Evolutionary conservation across 805 yeast species (phyloP).

Genomic region (Lipomyces sp.): DNA sequence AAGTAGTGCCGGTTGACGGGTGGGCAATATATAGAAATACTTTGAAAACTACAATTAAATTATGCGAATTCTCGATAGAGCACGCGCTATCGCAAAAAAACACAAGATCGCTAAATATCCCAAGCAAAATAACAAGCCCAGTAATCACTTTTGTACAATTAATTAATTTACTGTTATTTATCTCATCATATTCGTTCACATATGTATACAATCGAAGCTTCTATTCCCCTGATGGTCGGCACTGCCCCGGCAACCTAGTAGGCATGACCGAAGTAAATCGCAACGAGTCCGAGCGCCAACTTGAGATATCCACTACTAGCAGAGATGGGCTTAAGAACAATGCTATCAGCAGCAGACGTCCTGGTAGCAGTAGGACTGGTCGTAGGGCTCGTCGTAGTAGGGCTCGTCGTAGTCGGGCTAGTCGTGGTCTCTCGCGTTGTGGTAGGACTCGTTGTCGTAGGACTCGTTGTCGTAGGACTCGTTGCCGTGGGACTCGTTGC

Average conservation of each 20-base stretch:
- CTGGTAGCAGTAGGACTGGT: background rate
- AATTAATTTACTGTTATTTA: background rate
- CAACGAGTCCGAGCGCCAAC: slow-evolving; percentile 6
- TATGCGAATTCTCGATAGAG: background rate
- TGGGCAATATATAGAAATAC: background rate
- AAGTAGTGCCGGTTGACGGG: background rate
- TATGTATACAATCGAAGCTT: background rate
- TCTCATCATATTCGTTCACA: background rate
- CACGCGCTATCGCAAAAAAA: background rate
- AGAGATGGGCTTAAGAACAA: slow-evolving; percentile 6
- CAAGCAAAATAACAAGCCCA: background rate
- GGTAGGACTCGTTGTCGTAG: no score
- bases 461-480: no score
- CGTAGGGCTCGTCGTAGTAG: background rate
- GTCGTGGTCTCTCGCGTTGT: background rate
- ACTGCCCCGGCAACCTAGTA: background rate
- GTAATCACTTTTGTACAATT: background rate
- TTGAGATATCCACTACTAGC: slow-evolving; percentile 6
- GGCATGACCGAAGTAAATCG: slow-evolving; percentile 8
- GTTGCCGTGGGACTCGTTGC: no score
- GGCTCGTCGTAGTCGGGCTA: background rate
- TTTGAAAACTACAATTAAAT: background rate
- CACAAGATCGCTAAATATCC: background rate
- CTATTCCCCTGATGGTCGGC: background rate
- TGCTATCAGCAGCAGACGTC: slow-evolving; percentile 8